phyloP scores from a whole-genome alignment of 108 stramenopile genomes.

The Tribonema minus region DNA sequence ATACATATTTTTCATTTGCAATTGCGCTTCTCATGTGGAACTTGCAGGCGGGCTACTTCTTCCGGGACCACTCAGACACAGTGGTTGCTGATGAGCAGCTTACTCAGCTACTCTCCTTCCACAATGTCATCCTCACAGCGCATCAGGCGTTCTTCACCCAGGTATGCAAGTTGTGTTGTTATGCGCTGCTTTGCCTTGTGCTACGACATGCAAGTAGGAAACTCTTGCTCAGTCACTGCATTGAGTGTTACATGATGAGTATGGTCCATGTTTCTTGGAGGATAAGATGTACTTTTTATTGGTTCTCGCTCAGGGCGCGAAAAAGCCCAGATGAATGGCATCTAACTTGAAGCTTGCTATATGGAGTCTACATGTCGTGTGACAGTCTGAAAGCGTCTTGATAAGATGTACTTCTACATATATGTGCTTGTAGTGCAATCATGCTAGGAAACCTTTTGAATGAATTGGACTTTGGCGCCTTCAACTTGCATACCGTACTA shows the following conservation, averaged over 20 bases:
- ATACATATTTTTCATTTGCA: too few species aligned
- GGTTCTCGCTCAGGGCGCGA: too few species aligned
- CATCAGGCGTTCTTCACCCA: conserved; percentile 73
- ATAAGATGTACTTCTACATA: not conserved
- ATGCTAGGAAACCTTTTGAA: not conserved
- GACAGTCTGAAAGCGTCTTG: too few species aligned
- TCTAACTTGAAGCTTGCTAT: too few species aligned
- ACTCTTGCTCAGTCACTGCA: not conserved
- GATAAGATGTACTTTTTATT: too few species aligned
- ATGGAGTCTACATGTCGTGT: too few species aligned
- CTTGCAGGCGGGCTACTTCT: conserved; percentile 76
- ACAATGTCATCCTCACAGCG: conserved; percentile 38
- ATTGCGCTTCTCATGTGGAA: too few species aligned
- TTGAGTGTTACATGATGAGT: too few species aligned
- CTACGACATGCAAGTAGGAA: too few species aligned
- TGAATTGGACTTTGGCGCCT: not conserved
- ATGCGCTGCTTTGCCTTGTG: too few species aligned
- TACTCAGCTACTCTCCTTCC: conserved; percentile 54
- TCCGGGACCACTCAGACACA: conserved; percentile 59
- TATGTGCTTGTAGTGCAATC: not conserved
- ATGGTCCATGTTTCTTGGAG: too few species aligned
- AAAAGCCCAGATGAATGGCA: too few species aligned
- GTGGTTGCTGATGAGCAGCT: conserved; percentile 59
- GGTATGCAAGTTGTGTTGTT: not conserved
- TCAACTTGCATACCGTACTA: not conserved